Conservation (phyloP, 1,284 basidiomycete species). For the Microbotryum violaceum region DNA sequence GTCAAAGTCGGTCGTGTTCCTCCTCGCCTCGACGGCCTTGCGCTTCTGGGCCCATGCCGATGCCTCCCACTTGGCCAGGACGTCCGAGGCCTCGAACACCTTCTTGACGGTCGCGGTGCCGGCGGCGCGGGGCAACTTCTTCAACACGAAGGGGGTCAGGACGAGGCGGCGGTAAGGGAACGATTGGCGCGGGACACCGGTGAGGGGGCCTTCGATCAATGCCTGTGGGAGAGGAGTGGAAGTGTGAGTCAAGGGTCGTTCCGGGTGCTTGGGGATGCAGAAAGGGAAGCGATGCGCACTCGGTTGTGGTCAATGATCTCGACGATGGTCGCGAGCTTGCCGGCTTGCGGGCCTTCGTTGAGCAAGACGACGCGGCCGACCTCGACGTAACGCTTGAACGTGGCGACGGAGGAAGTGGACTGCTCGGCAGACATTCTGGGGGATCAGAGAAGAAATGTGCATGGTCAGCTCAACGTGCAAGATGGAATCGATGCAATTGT, state of each 20-base stretch:
- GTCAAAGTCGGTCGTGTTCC: constrained; percentile 81
- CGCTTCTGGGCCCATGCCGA: constrained; percentile 89
- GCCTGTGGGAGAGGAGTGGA: constrained; percentile 52
- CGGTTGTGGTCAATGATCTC: constrained; percentile 99
- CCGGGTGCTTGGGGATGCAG: not conserved
- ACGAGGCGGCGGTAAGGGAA: constrained; percentile 87
- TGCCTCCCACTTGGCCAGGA: constrained; percentile 63
- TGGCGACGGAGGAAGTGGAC: constrained; percentile 38
- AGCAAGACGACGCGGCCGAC: constrained; percentile 97
- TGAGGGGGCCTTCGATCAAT: constrained; percentile 87
- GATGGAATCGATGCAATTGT: not conserved
- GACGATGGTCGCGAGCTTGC: constrained; percentile 88
- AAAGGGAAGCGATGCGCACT: constrained; percentile 51
- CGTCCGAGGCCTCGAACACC: constrained; percentile 71
- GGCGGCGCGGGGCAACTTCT: constrained; percentile 79
- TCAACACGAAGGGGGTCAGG: constrained; percentile 79
- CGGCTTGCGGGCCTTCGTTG: constrained; percentile 74
- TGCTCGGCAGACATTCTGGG: constrained; percentile 3
- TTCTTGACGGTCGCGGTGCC: constrained; percentile 77
- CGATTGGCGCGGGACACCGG: constrained; percentile 82
- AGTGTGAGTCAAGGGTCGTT: not conserved
- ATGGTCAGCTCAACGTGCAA: not conserved
- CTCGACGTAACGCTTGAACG: constrained; percentile 96
- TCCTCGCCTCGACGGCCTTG: constrained; percentile 65
- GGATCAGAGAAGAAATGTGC: no score